Base-by-base conservation (phyloP, 2,329 filamentous ascomycete species). In the Pseudogymnoascus sp. region DNA sequence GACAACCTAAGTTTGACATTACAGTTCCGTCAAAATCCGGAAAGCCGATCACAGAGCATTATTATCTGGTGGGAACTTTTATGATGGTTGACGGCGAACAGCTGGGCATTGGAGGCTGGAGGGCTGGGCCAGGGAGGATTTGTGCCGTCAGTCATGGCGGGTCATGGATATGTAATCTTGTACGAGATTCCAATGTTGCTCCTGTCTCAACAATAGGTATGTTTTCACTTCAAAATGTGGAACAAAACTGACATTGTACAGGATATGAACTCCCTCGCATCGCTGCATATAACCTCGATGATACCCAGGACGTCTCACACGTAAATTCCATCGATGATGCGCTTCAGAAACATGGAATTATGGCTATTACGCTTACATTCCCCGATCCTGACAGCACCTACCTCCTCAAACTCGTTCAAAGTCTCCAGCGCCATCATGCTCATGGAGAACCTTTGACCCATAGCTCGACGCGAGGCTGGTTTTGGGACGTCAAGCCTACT, bases 401-500 rank as follows among this genome's bases (percentile, higher is more conserved):
- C 59, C 61, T 70, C 5, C 64, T 68, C 5, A 62, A 66, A 5
- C 58, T 71, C 1, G 65, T 68, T 2, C 58, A 59, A 17, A 63
- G 64, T 6, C 31, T 67, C 6, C 61, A 63, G 17, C 55, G 48
- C 7, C 48, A 42, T 39, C 61, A 67, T 15, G 33, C 36, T 1
- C 69, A 71, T 35, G 66, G 67, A 10, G 61, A 64, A 12, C 66
- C 68, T 1, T 61, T 71, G 2, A 58, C 65, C 10, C 70, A 72
- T 55, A 69, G 67, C 6, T 63, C 66, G 15, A 64, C 60, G 7
- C 67, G 67, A 13, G 70, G 68, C 4, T 69, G 65, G 61, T 65
- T 72, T 8, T 72, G 70, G 70, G 70, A 72, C 41, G 68, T 71
- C 15, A 65, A 66, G 41, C 68, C 70, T 7, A 65, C 67, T n/a